Base-by-base conservation (phyloP, 345 rosid genomes). In the Eutrema japonicum region DNA sequence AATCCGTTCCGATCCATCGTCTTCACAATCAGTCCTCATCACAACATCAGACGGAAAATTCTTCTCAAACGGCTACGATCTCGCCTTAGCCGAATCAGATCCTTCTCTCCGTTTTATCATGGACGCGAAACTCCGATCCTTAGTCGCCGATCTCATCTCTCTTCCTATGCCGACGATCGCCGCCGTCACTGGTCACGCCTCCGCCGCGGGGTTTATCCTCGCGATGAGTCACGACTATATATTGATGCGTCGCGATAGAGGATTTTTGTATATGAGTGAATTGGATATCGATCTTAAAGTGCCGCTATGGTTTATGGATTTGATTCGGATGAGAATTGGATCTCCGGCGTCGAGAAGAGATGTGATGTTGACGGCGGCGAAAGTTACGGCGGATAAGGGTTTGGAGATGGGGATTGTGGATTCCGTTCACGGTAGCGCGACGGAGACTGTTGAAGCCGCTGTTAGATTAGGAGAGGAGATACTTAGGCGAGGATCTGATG, bases 1-100 rank as follows among this genome's bases (percentile, higher is more conserved):
- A 8, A 79, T 82, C 77, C 80, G 82, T 3, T 56, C 83, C 22
- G 80, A 81, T 4, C 82, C 79, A 45, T 63, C 83, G 38, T 60
- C 83, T 12, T 71, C 75, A 1, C 82, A 81, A 40, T 75, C 92
- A 35, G 89, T 73, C 16, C 92, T 90, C 11, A 72, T 90, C 82
- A 88, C 92, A 54, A 83, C 84, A 26, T 73, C 96, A 38, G 67
- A 84, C 8, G 98, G 97, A 8, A 87, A 77, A 68, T 93, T 87
- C 87, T 93, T 90, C 86, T 93, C 97, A 71, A 90, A 93, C 68
- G 97, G 98, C 53, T 87, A 77, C 74, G 96, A 90, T 78, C 82
- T 90, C 58, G 79, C 70, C 37, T 82, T 89, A 83, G 87, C 88
- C 49, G 30, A 64, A 26, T 16, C 82, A 22, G 48, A 65, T 48